These are phyloP conservation scores for Pleurotus eryngii DNA, from an alignment of 768 basidiomycete species.

Conservation along the genomic window DNA sequence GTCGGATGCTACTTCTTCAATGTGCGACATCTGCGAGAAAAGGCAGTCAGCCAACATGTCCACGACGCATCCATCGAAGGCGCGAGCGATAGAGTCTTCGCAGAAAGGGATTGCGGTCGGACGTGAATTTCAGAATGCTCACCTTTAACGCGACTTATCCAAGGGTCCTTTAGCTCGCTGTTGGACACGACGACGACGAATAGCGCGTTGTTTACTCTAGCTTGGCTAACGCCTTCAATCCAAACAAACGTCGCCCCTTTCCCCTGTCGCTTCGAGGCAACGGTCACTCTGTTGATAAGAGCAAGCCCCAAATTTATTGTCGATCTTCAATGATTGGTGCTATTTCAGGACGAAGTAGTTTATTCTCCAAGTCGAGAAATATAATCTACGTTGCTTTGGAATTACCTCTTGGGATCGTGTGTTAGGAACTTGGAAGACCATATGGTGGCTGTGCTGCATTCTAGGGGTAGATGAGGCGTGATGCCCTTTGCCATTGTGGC, in stretches of 20 bases:
- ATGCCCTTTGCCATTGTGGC: constrained; percentile 12
- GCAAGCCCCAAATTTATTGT: no score
- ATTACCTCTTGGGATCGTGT: no score
- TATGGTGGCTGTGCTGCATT: no score
- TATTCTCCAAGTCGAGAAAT: no score
- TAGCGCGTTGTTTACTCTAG: constrained; percentile 25
- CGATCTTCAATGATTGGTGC: no score
- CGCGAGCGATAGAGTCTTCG: neutral
- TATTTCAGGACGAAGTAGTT: no score
- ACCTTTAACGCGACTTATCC: constrained; percentile 25
- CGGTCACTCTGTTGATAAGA: no score
- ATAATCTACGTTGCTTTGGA: no score
- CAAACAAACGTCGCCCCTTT: constrained; percentile 14
- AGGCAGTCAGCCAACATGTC: neutral
- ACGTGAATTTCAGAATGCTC: constrained; percentile 10
- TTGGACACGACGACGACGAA: constrained; percentile 30
- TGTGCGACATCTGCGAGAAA: constrained; percentile 64
- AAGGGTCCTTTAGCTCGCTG: constrained; percentile 33
- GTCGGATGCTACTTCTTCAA: constrained; percentile 82
- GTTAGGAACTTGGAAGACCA: no score
- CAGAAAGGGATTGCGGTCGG: neutral
- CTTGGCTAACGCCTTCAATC: constrained; percentile 18
- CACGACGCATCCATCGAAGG: neutral
- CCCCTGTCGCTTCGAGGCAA: no score
- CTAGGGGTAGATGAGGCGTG: no score